Percentiles rank a stretch among this genome's conserved stretches.
Evolutionary conservation across 2,329 filamentous ascomycete genomes (phyloP).

Genomic region (Ciborinia camelliae): DNA sequence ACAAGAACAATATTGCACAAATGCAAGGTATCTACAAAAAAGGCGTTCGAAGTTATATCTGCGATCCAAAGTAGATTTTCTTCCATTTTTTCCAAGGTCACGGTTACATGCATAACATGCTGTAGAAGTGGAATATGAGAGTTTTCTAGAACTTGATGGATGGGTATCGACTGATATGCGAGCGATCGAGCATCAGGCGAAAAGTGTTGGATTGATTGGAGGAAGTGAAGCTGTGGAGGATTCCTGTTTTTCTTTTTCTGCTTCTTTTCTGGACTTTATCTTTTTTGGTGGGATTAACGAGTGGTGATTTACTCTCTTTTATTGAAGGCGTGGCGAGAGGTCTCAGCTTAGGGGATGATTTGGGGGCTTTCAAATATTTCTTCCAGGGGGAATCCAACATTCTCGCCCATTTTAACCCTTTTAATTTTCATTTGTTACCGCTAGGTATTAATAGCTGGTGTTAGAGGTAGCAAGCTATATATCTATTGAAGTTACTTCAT

Average conservation of each 20-base stretch:
- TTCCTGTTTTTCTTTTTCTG: neutral
- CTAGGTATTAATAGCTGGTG: neutral
- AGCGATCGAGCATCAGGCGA: neutral
- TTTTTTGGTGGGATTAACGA: neutral
- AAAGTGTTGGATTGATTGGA: neutral
- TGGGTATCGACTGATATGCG: neutral
- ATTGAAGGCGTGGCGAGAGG: too few species aligned
- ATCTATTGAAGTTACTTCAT: neutral
- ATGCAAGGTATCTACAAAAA: constrained; percentile 1
- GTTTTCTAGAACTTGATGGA: neutral
- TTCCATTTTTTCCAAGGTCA: neutral
- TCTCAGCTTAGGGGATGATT: constrained; percentile 5
- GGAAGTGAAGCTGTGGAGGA: neutral
- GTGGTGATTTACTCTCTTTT: neutral
- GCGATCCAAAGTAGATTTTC: neutral
- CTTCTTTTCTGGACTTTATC: neutral
- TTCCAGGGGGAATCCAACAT: constrained; percentile 13
- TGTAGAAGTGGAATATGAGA: neutral
- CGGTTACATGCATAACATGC: neutral
- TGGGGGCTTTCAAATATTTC: constrained; percentile 4
- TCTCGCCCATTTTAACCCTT: neutral
- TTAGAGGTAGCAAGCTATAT: neutral
- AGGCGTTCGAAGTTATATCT: neutral
- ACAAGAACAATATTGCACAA: neutral
- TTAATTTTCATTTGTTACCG: neutral